These are phyloP conservation scores for Haplosporangium gracile DNA, from an alignment of 192 early-diverging fungal species.

Conservation along the genomic window DNA sequence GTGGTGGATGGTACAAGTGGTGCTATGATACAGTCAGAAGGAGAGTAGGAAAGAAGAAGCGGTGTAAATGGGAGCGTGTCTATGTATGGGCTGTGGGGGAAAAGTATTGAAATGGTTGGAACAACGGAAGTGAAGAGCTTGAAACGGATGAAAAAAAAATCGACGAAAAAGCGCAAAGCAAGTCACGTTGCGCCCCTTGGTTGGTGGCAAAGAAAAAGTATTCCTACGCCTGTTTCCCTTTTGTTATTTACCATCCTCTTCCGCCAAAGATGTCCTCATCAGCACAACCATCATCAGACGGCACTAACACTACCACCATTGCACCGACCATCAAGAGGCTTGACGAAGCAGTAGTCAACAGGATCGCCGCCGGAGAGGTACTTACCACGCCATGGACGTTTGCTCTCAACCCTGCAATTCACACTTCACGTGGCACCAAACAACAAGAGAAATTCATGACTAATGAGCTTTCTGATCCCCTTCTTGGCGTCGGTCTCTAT, in stretches of 20 bases:
- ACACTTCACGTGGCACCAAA: slow-evolving; percentile 13
- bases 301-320: background rate
- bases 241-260: background rate
- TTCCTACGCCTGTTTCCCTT: background rate
- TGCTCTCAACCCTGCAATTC: background rate
- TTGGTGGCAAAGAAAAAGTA: background rate
- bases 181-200: background rate
- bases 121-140: background rate
- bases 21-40: too few species aligned
- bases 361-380: slow-evolving; percentile 98
- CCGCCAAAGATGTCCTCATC: slow-evolving; percentile 3
- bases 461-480: background rate
- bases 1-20: background rate
- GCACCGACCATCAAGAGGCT: slow-evolving; percentile 79
- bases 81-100: background rate
- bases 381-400: background rate
- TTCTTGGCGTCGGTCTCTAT: background rate
- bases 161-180: background rate
- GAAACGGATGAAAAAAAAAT: background rate
- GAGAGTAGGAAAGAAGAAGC: background rate
- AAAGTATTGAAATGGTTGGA: too few species aligned
- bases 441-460: background rate
- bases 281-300: background rate
- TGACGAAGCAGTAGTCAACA: slow-evolving; percentile 90
- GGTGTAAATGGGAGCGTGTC: background rate